Conservation (phyloP, 768 basidiomycete species). For the Tulasnella sp. region DNA sequence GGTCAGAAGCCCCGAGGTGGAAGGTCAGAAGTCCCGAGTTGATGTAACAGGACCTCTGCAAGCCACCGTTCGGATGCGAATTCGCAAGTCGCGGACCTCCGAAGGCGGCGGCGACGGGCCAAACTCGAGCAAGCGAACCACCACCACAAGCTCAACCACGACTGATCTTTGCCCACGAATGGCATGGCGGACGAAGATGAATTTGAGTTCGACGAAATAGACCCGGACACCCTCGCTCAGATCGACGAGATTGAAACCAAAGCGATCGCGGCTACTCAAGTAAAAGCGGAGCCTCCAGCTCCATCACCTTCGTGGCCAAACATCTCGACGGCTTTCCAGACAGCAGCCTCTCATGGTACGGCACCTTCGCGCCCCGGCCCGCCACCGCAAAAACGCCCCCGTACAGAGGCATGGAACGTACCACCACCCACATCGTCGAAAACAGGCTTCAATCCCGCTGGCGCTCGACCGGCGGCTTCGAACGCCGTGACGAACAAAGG, state of each 20-base stretch:
- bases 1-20: background rate
- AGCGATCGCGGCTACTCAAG: background rate
- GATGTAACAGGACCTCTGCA: background rate
- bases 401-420: slow-evolving; percentile 4
- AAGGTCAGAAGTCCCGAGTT: background rate
- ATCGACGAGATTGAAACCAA: slow-evolving; percentile 15
- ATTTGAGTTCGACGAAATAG: slow-evolving; percentile 22
- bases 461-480: background rate
- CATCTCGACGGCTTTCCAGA: background rate
- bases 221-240: background rate
- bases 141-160: background rate
- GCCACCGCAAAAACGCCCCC: slow-evolving; percentile 13
- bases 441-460: background rate
- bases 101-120: background rate
- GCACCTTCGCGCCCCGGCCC: background rate
- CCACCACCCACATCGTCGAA: background rate
- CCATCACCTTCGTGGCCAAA: background rate
- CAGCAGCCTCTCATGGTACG: background rate
- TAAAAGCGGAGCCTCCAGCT: background rate
- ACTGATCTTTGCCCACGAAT: slow-evolving; percentile 13
- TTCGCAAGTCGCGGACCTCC: background rate
- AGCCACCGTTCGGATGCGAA: background rate
- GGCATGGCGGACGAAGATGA: slow-evolving; percentile 24
- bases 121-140: slow-evolving; percentile 11
- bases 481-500: background rate